phyloP scores from a whole-genome alignment of 495 filamentous ascomycete species.

The Annulohypoxylon bovei region DNA sequence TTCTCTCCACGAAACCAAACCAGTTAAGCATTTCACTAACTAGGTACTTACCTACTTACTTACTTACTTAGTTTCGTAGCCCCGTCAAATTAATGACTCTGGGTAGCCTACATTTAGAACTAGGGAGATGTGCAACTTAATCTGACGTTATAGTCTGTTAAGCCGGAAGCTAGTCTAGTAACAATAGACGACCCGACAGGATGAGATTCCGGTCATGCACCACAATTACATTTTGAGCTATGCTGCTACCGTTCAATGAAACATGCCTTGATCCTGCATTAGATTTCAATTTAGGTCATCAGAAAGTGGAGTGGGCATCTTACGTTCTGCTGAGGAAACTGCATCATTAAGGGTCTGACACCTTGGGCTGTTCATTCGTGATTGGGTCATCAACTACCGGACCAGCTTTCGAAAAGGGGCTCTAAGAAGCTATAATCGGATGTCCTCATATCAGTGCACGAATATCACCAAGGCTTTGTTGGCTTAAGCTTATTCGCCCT shows the following conservation, averaged over 20 bases:
- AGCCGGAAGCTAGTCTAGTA: not conserved
- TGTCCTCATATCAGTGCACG: not conserved
- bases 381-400: constrained; percentile 22
- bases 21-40: not conserved
- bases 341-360: not conserved
- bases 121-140: not conserved
- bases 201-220: constrained; percentile 18
- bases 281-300: constrained; percentile 6
- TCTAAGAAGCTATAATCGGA: not conserved
- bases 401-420: not conserved
- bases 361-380: not conserved
- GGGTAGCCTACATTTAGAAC: not conserved
- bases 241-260: constrained; percentile 5
- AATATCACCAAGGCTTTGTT: constrained; percentile 12
- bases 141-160: not conserved
- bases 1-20: not conserved
- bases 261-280: constrained; percentile 20
- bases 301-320: constrained; percentile 11
- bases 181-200: not conserved
- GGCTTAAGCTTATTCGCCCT: constrained; percentile 8
- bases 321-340: constrained; percentile 12
- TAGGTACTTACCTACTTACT: not conserved
- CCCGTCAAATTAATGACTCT: no score
- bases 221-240: constrained; percentile 3
- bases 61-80: not conserved